These are phyloP conservation scores for Citrus australasica DNA, from an alignment of 345 rosid species.

Conservation along the genomic window DNA sequence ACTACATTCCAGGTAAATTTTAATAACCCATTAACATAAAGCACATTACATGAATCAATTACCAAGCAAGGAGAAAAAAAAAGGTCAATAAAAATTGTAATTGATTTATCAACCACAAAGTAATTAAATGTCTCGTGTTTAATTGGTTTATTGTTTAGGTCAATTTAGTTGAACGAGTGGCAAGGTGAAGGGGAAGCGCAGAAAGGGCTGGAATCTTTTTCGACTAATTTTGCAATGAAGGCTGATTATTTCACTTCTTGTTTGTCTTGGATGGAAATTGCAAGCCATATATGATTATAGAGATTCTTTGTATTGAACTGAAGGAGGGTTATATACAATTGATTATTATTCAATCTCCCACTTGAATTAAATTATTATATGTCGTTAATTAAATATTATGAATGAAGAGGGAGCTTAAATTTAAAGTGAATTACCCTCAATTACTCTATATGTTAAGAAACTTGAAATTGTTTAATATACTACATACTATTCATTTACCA, in stretches of 20 bases:
- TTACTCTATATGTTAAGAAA: background rate
- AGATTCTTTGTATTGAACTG: background rate
- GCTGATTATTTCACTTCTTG: background rate
- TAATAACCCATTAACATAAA: too few species aligned
- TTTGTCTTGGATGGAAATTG: background rate
- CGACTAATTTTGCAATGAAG: background rate
- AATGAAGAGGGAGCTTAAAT: background rate
- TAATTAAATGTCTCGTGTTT: background rate
- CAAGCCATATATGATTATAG: background rate
- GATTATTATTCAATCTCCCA: background rate
- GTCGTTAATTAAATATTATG: background rate
- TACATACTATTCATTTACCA: background rate
- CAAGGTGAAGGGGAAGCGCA: background rate
- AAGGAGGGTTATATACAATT: background rate
- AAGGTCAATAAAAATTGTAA: background rate
- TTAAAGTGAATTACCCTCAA: background rate
- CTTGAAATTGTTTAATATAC: background rate
- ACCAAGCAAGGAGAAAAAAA: background rate
- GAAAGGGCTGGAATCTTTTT: background rate
- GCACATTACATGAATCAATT: background rate
- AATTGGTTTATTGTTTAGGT: conserved; percentile 10
- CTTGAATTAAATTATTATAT: background rate
- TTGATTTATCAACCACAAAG: background rate
- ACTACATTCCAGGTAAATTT: conserved; percentile 24
- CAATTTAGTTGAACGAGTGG: conserved; percentile 18